Evolutionary conservation across 2,329 filamentous ascomycete species (phyloP).

Genomic region (Cladophialophora yegresii): DNA sequence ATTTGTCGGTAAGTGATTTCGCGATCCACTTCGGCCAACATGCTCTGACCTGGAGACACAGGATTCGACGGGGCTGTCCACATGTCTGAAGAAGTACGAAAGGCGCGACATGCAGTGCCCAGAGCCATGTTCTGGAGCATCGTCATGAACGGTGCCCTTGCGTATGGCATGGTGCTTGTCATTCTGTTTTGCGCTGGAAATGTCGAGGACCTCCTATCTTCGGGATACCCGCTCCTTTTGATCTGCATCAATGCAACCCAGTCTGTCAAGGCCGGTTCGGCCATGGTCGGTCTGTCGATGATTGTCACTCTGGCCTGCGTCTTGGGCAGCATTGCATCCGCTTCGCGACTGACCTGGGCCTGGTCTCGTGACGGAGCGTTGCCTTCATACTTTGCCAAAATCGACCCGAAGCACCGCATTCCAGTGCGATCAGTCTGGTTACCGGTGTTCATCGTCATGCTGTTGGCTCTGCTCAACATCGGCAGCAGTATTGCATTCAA

Average conservation of each 20-base stretch:
- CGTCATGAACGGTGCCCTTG: conserved; percentile 41
- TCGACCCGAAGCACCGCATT: conserved; percentile 42
- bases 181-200: conserved; percentile 42
- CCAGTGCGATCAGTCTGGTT: conserved; percentile 46
- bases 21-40: background rate
- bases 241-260: conserved; percentile 30
- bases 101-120: conserved; percentile 42
- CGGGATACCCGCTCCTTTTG: conserved; percentile 23
- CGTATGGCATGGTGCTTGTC: conserved; percentile 43
- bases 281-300: conserved; percentile 25
- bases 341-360: conserved; percentile 53
- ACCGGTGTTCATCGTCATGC: conserved; percentile 40
- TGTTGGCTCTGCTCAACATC: conserved; percentile 47
- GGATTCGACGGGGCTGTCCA: conserved; percentile 37
- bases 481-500: conserved; percentile 43
- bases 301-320: conserved; percentile 24
- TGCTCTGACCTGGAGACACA: conserved; percentile 11
- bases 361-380: conserved; percentile 54
- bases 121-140: conserved; percentile 44
- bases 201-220: conserved; percentile 14
- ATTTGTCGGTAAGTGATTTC: conserved; percentile 39
- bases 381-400: conserved; percentile 45
- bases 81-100: conserved; percentile 45
- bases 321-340: conserved; percentile 45
- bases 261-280: conserved; percentile 24